Evolutionary conservation across 2,329 filamentous ascomycete species (phyloP), one percentile per base, ranked within the genome.

Genomic region (Penicillium olsonii): DNA sequence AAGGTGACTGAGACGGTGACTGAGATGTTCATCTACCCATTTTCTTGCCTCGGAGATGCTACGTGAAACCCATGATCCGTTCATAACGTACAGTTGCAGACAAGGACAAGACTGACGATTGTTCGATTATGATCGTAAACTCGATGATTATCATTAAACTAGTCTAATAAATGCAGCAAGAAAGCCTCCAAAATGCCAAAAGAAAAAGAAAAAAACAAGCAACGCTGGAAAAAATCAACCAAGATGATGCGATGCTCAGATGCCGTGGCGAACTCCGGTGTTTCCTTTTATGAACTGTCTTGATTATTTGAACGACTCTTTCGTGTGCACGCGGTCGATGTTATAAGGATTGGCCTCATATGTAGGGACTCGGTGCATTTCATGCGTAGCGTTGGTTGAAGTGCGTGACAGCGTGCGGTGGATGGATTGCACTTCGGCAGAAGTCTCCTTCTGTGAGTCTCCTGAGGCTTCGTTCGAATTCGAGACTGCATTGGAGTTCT

Each of bases 281-380:
- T 15, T 27, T 39, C 10, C 26, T 37, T 43, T 15, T 18, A 20
- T n/a, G 14, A 20, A 18, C 4, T 9, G 9, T 33, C 24, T 18
- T 5, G 11, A 22, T 34, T 42, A 61, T 52, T 51, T 54, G 34
- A 62, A 62, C 0, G 57, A 60, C 12, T 61, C 59, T 5, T 58
- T 50, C 2, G 55, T 59, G 18, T 60, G 45, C 9, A 59, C 35
- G 1, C 53, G 56, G 29, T 61, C 58, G 24, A 62, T 38, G 15
- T 53, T 34, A 18, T 58, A 59, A 7, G 55, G 58, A 18, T 59
- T 59, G 1, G 42, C 56, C 26, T 61, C 58, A 22, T 59, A 61
- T 5, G 52, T 54, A 5, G 58, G 46, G n/a, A 55, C 50, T 8
- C 56, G 48, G 9, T 58, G 46, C 14, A 58, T 37, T 14, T 29